Conservation (phyloP, 371 early-diverging fungal species). For the Saksenaea oblongispora region DNA sequence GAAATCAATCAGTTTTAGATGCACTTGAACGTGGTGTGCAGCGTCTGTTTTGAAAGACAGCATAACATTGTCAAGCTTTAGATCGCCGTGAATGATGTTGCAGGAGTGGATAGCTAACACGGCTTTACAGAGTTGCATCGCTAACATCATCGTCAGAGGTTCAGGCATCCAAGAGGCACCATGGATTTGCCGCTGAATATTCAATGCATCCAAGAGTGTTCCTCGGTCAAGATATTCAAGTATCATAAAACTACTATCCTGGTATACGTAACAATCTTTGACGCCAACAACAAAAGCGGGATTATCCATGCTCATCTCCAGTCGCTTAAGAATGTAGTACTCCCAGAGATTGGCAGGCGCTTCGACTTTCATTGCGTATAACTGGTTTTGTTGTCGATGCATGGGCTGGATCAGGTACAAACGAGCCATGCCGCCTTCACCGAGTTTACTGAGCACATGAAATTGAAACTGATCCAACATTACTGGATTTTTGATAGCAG, state of each 20-base stretch:
- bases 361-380: constrained; percentile 36
- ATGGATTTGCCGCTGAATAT: constrained; percentile 14
- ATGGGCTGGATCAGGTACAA: constrained; percentile 28
- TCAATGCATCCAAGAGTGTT: constrained; percentile 37
- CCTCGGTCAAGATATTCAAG: constrained; percentile 28
- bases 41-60: constrained; percentile 11
- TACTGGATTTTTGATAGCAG: constrained; percentile 3
- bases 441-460: constrained; percentile 24
- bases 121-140: constrained; percentile 22
- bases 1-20: constrained; percentile 46
- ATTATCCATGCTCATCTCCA: constrained; percentile 9
- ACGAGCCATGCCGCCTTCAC: constrained; percentile 45
- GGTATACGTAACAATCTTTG: constrained; percentile 18
- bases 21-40: background rate
- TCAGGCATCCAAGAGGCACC: constrained; percentile 31
- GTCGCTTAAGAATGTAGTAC: constrained; percentile 39
- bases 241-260: constrained; percentile 31
- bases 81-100: constrained; percentile 46
- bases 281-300: background rate
- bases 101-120: constrained; percentile 28
- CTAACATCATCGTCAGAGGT: constrained; percentile 33
- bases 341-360: constrained; percentile 45
- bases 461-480: constrained; percentile 12
- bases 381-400: background rate
- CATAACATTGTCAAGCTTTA: constrained; percentile 53